These are phyloP conservation scores for Inonotus hispidus DNA, from an alignment of 1,284 basidiomycete species.

Conservation along the genomic window DNA sequence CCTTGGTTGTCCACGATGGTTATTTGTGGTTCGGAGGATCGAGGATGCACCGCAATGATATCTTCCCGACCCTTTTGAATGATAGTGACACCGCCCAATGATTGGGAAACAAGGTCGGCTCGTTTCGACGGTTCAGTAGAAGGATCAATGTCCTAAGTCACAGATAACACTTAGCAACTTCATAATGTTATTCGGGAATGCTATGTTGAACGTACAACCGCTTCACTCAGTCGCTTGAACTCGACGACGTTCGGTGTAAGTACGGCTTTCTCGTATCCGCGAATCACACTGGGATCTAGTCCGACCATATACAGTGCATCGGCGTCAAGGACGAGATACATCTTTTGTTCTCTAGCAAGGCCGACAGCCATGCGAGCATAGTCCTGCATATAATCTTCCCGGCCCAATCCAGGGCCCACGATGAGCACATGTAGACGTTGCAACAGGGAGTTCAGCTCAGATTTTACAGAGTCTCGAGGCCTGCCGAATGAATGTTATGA, in stretches of 20 bases:
- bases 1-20: slow-evolving; percentile 69
- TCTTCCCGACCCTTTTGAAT: slow-evolving; percentile 86
- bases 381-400: slow-evolving; percentile 85
- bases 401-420: slow-evolving; percentile 89
- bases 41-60: slow-evolving; percentile 62
- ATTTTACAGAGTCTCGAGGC: slow-evolving; percentile 41
- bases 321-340: slow-evolving; percentile 92
- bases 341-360: slow-evolving; percentile 38
- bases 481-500: slow-evolving; percentile 27
- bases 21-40: slow-evolving; percentile 43
- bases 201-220: slow-evolving; percentile 44
- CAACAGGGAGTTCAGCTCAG: slow-evolving; percentile 67
- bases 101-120: slow-evolving; percentile 61
- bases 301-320: slow-evolving; percentile 82
- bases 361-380: slow-evolving; percentile 58
- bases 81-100: slow-evolving; percentile 83
- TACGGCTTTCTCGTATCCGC: slow-evolving; percentile 76
- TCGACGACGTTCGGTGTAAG: slow-evolving; percentile 95
- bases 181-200: neutral
- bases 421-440: slow-evolving; percentile 87
- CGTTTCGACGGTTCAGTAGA: slow-evolving; percentile 41
- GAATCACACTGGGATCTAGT: slow-evolving; percentile 68
- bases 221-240: slow-evolving; percentile 80
- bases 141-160: slow-evolving; percentile 45
- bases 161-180: neutral